Evolutionary conservation across 2,329 filamentous ascomycete species (phyloP).

Genomic region (Annulohypoxylon truncatum): DNA sequence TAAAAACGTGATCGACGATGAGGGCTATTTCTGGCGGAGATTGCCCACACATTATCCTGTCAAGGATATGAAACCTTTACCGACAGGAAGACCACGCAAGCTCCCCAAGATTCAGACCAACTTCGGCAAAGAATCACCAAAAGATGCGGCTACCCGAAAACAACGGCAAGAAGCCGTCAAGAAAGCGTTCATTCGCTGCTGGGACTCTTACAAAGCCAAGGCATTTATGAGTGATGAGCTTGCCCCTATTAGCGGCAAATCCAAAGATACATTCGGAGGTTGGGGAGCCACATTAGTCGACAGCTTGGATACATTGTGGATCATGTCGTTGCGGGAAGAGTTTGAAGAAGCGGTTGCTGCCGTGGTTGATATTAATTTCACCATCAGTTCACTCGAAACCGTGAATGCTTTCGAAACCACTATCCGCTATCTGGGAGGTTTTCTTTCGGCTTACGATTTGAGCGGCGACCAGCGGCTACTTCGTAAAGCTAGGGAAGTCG

Average conservation of each 20-base stretch:
- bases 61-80: slow-evolving; percentile 39
- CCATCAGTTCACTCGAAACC: slow-evolving; percentile 45
- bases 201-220: slow-evolving; percentile 56
- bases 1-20: slow-evolving; percentile 37
- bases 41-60: slow-evolving; percentile 43
- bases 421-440: slow-evolving; percentile 51
- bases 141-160: slow-evolving; percentile 34
- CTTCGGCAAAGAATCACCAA: slow-evolving; percentile 35
- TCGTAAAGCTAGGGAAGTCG: slow-evolving; percentile 55
- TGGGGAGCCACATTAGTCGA: slow-evolving; percentile 63
- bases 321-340: slow-evolving; percentile 60
- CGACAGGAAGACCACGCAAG: slow-evolving; percentile 36
- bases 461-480: slow-evolving; percentile 52
- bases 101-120: slow-evolving; percentile 42
- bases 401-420: slow-evolving; percentile 55
- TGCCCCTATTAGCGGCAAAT: slow-evolving; percentile 54
- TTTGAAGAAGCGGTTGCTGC: slow-evolving; percentile 58
- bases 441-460: slow-evolving; percentile 53
- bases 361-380: slow-evolving; percentile 57
- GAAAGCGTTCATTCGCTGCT: slow-evolving; percentile 41
- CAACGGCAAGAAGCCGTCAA: slow-evolving; percentile 40
- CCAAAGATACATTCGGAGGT: slow-evolving; percentile 55
- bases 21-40: slow-evolving; percentile 46
- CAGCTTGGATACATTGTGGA: slow-evolving; percentile 50
- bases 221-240: slow-evolving; percentile 59